Evolutionary conservation across 2,329 filamentous ascomycete species (phyloP).

Genomic region (Teratosphaeria epicoccoides): DNA sequence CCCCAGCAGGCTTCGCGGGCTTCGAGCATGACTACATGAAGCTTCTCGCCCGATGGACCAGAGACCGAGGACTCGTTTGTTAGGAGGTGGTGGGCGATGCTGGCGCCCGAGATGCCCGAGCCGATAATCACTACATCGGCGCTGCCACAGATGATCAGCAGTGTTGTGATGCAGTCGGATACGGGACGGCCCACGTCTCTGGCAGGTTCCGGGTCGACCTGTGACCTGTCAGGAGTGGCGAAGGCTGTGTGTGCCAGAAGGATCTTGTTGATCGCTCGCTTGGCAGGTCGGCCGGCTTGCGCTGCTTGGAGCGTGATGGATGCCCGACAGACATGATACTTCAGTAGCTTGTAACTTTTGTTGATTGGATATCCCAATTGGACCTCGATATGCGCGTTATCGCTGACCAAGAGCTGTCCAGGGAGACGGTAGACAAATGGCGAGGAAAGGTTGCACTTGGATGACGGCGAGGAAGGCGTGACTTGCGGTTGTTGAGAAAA

Average conservation of each 20-base stretch:
- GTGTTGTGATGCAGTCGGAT: not conserved
- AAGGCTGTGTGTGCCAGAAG: constrained; percentile 65
- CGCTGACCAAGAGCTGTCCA: no score
- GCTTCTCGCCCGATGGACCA: constrained; percentile 29
- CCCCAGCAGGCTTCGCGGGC: constrained; percentile 72
- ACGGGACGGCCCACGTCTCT: constrained; percentile 9
- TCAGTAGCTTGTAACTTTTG: not conserved
- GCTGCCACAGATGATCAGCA: constrained; percentile 8
- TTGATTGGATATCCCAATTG: not conserved
- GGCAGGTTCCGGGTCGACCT: constrained; percentile 56
- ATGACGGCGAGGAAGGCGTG: not conserved
- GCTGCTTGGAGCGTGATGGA: constrained; percentile 11
- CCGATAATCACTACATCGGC: constrained; percentile 64
- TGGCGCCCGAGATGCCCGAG: constrained; percentile 66
- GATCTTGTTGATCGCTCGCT: constrained; percentile 33
- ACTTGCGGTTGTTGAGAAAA: not conserved
- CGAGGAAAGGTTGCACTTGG: no score
- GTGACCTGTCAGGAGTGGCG: constrained; percentile 53
- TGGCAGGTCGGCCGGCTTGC: constrained; percentile 15
- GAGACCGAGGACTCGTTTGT: constrained; percentile 27
- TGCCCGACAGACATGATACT: constrained; percentile 12
- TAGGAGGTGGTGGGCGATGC: constrained; percentile 50
- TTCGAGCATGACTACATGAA: constrained; percentile 61
- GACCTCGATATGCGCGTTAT: not conserved
- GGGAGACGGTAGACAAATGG: no score